Conservation (phyloP, 805 yeast species). For the Ogataea paraovalis region DNA sequence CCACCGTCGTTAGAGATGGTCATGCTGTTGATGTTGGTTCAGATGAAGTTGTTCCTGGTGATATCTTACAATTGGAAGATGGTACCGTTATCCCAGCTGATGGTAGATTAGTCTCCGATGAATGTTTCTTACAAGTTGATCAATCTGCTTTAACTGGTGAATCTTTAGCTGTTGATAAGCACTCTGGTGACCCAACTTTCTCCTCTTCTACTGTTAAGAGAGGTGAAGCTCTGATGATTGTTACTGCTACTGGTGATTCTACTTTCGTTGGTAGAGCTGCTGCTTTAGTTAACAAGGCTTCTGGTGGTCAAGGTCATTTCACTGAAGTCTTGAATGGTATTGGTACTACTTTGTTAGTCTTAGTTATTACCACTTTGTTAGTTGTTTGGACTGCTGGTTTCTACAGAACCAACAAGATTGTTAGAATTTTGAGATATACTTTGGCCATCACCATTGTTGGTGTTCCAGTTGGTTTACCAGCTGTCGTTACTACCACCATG, state of each 20-base stretch:
- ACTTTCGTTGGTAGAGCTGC: constrained; percentile 98
- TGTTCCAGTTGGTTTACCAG: constrained; percentile 98
- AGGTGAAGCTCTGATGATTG: constrained; percentile 93
- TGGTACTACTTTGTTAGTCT: constrained; percentile 85
- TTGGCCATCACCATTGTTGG: constrained; percentile 95
- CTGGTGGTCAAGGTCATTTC: constrained; percentile 92
- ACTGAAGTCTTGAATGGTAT: constrained; percentile 97
- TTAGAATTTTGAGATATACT: constrained; percentile 84
- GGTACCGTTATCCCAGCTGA: constrained; percentile 93
- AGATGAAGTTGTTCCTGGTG: constrained; percentile 92
- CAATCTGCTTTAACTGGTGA: constrained; percentile 98
- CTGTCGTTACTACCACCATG: constrained; percentile 98
- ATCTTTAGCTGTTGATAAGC: constrained; percentile 93
- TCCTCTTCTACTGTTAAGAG: constrained; percentile 93
- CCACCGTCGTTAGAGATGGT: constrained; percentile 78
- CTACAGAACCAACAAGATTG: constrained; percentile 88
- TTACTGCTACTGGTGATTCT: constrained; percentile 92
- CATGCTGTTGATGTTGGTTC: constrained; percentile 75
- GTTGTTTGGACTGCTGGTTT: constrained; percentile 91
- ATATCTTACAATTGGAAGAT: constrained; percentile 85
- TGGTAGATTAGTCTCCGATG: constrained; percentile 86
- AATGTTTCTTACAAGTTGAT: constrained; percentile 84
- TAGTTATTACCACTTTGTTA: constrained; percentile 82
- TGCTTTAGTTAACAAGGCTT: constrained; percentile 90
- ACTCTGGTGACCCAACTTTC: constrained; percentile 80